Evolutionary conservation across 805 yeast genomes (phyloP), one percentile per base, ranked within the genome.

Genomic region (Debaryomyces hansenii): DNA sequence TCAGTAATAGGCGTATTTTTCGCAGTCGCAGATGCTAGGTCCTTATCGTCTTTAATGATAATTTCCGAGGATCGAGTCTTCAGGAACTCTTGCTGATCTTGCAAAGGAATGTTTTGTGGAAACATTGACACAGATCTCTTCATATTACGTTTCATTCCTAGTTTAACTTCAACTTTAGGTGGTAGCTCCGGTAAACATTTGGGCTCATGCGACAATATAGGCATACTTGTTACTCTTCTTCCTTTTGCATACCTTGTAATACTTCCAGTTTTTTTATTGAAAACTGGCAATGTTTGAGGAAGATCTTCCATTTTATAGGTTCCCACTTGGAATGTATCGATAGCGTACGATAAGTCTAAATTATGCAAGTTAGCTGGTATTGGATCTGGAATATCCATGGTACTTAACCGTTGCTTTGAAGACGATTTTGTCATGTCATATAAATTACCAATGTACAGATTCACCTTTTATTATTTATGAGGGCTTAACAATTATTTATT

Each of bases 331-430:
- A 57, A 67, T 1, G 66, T 47, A 16, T 50, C 51, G 7, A 65
- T 57, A 9, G 69, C 74, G 32, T 56, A 53, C 9, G 58, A 45
- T 16, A 67, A 44, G 48, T 69, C 74, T 15, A 58, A 40, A 34
- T 50, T 54, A 16, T 41, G 45, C 28, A 55, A 33, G 12, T 46
- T 46, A 5, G 65, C 65, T 1, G 71, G 65, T 11, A 57, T 44
- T 21, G 58, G 45, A 37, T 45, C 42, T 10, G 72, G 71, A 21
- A 41, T 46, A 41, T 66, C 70, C 35, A 52, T 40, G 10, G 58
- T 49, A 12, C 62, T 45, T 12, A 64, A 53, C 42, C 51, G 42
- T 43, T 62, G 64, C 42, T 61, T 61, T 47, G 34, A 38, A n/a
- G 34, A 31, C 11, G 16, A n/a, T 3, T 12, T 31, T 31, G 7